These are phyloP conservation scores for Colletotrichum eremochloae DNA, from an alignment of 2,329 filamentous ascomycete species.

Conservation along the genomic window DNA sequence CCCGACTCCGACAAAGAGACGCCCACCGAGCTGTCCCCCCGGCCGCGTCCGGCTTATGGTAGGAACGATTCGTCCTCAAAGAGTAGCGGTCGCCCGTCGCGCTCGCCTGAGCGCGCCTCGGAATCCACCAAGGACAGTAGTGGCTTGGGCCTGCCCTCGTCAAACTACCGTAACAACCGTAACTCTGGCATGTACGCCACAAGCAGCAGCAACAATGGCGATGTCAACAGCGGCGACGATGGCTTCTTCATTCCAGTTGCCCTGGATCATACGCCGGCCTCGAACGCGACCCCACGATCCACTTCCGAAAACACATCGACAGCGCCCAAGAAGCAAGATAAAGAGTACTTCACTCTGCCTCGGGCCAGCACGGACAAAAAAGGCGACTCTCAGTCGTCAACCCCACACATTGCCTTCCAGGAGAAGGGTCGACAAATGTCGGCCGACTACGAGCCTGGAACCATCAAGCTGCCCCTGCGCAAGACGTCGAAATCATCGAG, in stretches of 20 bases:
- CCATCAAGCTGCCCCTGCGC: conserved; percentile 60
- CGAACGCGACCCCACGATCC: conserved; percentile 67
- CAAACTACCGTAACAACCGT: conserved; percentile 82
- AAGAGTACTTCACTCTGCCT: conserved; percentile 70
- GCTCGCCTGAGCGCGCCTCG: conserved; percentile 66
- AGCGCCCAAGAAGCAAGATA: conserved; percentile 62
- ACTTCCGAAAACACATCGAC: conserved; percentile 63
- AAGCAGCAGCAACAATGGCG: conserved; percentile 52
- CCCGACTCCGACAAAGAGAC: conserved; percentile 70
- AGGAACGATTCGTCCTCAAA: conserved; percentile 69
- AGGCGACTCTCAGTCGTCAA: conserved; percentile 67
- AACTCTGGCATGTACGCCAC: conserved; percentile 76
- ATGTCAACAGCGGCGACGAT: conserved; percentile 62
- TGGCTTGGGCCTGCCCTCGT: conserved; percentile 78
- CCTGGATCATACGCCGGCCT: conserved; percentile 76
- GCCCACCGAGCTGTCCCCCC: conserved; percentile 77
- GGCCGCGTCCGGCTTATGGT: conserved; percentile 65
- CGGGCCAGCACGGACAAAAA: conserved; percentile 62
- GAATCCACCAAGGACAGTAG: conserved; percentile 67
- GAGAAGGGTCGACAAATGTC: conserved; percentile 80
- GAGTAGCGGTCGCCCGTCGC: conserved; percentile 64
- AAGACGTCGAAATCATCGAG: conserved; percentile 62
- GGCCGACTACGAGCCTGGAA: conserved; percentile 67
- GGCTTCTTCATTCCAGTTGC: conserved; percentile 84
- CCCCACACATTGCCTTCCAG: conserved; percentile 93